Percentiles rank a stretch among this genome's conserved stretches.
Evolutionary conservation across 2,329 filamentous ascomycete genomes (phyloP).

Genomic region (Grosmannia huntii): DNA sequence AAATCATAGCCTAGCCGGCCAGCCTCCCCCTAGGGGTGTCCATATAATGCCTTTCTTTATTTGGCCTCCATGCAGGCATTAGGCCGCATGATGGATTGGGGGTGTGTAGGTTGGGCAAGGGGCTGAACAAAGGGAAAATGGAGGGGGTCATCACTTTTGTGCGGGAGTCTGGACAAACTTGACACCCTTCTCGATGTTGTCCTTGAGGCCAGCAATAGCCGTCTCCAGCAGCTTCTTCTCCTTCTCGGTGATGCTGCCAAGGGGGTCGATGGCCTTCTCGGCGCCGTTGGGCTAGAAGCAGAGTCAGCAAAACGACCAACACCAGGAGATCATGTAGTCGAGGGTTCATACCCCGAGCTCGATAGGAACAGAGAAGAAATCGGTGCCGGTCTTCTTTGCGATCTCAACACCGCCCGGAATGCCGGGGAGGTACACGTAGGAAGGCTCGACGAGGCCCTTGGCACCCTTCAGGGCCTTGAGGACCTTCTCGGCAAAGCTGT

Average conservation of each 20-base stretch:
- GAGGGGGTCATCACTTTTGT: slow-evolving; percentile 60
- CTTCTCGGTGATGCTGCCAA: slow-evolving; percentile 65
- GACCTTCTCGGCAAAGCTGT: slow-evolving; percentile 87
- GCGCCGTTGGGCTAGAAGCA: slow-evolving; percentile 58
- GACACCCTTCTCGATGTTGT: slow-evolving; percentile 90
- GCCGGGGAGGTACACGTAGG: slow-evolving; percentile 89
- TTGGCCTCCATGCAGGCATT: not conserved
- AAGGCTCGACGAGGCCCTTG: slow-evolving; percentile 87
- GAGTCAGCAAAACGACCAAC: slow-evolving; percentile 18
- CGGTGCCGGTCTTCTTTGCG: slow-evolving; percentile 66
- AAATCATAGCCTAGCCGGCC: not conserved
- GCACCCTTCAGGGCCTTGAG: slow-evolving; percentile 80
- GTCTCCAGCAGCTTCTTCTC: slow-evolving; percentile 80
- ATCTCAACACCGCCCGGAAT: slow-evolving; percentile 79
- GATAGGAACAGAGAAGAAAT: slow-evolving; percentile 94
- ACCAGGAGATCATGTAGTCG: not conserved
- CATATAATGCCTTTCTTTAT: not conserved
- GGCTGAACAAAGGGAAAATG: not conserved
- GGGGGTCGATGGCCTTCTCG: slow-evolving; percentile 72
- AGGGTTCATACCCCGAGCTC: slow-evolving; percentile 72
- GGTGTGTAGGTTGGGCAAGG: not conserved
- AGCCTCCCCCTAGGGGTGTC: not conserved
- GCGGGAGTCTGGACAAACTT: slow-evolving; percentile 79
- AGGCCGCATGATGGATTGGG: not conserved
- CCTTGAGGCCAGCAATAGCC: slow-evolving; percentile 65